Evolutionary conservation across 2,329 filamentous ascomycete species (phyloP).

Genomic region (Trichoderma hamatum): DNA sequence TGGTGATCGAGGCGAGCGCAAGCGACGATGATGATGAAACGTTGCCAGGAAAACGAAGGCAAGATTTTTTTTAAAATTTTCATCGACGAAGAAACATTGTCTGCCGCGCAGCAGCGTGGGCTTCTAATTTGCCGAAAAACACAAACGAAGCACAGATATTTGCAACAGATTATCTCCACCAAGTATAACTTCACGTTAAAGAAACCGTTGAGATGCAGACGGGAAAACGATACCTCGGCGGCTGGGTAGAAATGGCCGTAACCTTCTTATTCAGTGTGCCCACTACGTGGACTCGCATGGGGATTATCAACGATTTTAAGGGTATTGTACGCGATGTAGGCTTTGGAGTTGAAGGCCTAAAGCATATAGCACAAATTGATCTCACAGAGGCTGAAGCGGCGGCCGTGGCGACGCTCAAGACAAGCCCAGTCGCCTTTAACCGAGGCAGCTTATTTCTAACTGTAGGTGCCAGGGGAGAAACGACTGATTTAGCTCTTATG

Average conservation of each 20-base stretch:
- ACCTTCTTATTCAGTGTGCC: constrained; percentile 61
- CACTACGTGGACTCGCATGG: constrained; percentile 57
- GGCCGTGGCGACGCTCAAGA: constrained; percentile 51
- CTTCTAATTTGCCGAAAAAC: constrained; percentile 49
- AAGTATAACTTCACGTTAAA: constrained; percentile 54
- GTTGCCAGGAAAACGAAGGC: constrained; percentile 38
- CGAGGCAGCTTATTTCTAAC: constrained; percentile 47
- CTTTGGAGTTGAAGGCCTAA: constrained; percentile 48
- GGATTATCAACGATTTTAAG: constrained; percentile 56
- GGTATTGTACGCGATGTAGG: constrained; percentile 51
- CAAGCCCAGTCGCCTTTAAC: constrained; percentile 43
- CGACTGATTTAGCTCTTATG: constrained; percentile 51
- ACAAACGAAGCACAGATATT: constrained; percentile 34
- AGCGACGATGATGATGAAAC: constrained; percentile 51
- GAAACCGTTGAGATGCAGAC: constrained; percentile 47
- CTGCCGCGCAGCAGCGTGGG: constrained; percentile 47
- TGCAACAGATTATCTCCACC: constrained; percentile 52
- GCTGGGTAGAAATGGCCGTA: constrained; percentile 51
- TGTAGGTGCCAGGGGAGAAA: constrained; percentile 52
- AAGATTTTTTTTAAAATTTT: constrained; percentile 62
- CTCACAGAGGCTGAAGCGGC: constrained; percentile 54
- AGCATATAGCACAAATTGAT: constrained; percentile 47
- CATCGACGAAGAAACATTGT: constrained; percentile 51
- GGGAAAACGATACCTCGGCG: constrained; percentile 41
- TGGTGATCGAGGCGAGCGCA: constrained; percentile 56